These are phyloP conservation scores for Tetracentron sinense DNA, from an alignment of 164 flowering plant genomes.

Conservation along the genomic window DNA sequence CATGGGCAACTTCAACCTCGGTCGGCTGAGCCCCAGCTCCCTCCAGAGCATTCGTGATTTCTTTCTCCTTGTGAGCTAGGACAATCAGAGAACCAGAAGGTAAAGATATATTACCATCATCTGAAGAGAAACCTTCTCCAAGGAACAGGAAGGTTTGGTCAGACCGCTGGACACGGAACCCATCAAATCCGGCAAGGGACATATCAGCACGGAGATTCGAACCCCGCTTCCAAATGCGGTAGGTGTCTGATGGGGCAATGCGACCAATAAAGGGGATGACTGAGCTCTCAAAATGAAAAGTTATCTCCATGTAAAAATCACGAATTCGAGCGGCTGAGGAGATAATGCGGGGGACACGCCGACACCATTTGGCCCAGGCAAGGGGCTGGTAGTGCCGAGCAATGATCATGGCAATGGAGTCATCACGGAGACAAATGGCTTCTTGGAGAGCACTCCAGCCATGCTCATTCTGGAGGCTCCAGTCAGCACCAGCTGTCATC, in stretches of 20 bases:
- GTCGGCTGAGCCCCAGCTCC: conserved; percentile 93
- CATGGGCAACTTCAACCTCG: conserved; percentile 95
- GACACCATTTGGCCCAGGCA: conserved; percentile 99
- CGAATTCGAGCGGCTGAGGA: conserved; percentile 78
- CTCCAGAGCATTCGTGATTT: conserved; percentile 91
- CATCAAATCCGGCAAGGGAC: conserved; percentile 99
- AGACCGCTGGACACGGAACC: conserved; percentile 91
- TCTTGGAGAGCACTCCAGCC: conserved; percentile 99
- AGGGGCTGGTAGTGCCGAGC: conserved; percentile 96
- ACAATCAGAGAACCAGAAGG: conserved; percentile 87
- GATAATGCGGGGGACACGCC: conserved; percentile 87
- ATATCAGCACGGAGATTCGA: conserved; percentile 96
- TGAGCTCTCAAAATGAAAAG: conserved; percentile 96
- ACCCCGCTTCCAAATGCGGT: conserved; percentile 96
- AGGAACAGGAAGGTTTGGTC: conserved; percentile 94
- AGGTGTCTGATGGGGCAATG: conserved; percentile 98
- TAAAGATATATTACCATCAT: conserved; percentile 55
- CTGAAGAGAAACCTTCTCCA: conserved; percentile 79
- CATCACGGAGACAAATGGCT: conserved; percentile 92
- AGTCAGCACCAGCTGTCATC: conserved; percentile 95
- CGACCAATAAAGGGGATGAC: conserved; percentile 95
- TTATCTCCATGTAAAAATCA: conserved; percentile 97
- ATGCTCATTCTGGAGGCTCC: conserved; percentile 96
- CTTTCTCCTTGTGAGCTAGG: conserved; percentile 94
- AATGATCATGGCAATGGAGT: conserved; percentile 86